phyloP scores from a whole-genome alignment of 495 filamentous ascomycete genomes.

The Tuber indicum region DNA sequence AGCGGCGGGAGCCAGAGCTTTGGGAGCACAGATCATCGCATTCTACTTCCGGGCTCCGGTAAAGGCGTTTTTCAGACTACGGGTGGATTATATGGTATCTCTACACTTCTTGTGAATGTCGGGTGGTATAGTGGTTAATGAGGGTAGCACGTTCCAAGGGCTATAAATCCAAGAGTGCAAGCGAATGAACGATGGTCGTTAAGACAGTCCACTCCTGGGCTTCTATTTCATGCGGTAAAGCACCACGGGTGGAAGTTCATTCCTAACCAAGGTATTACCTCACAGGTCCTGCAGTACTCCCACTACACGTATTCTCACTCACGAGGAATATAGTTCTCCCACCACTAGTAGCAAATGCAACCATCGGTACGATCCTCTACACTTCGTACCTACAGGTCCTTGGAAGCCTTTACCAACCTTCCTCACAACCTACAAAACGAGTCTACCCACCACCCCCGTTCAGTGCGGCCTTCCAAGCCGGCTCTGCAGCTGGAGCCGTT shows the following conservation, averaged over 20 bases:
- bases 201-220: slow-evolving; percentile 66
- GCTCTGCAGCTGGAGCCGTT: slow-evolving; percentile 67
- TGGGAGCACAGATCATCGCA: slow-evolving; percentile 69
- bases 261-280: slow-evolving; percentile 57
- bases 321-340: slow-evolving; percentile 54
- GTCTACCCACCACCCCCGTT: slow-evolving; percentile 68
- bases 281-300: neutral
- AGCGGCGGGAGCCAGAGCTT: slow-evolving; percentile 70
- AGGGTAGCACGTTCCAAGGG: slow-evolving; percentile 47
- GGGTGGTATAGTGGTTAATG: neutral
- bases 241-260: slow-evolving; percentile 80
- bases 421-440: slow-evolving; percentile 59
- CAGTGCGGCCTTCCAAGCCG: slow-evolving; percentile 63
- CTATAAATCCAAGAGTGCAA: slow-evolving; percentile 57
- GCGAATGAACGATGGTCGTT: slow-evolving; percentile 58
- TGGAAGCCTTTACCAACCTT: slow-evolving; percentile 63
- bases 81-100: slow-evolving; percentile 74
- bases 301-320: slow-evolving; percentile 1
- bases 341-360: slow-evolving; percentile 77
- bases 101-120: neutral
- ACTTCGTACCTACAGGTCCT: slow-evolving; percentile 80
- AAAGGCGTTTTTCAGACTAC: slow-evolving; percentile 80
- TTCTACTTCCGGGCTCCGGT: slow-evolving; percentile 87
- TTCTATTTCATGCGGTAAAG: slow-evolving; percentile 70
- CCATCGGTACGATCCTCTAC: slow-evolving; percentile 77